Evolutionary conservation across 192 early-diverging fungal species (phyloP), one percentile per base, ranked within the genome.

Genomic region (Coemansia sp.): DNA sequence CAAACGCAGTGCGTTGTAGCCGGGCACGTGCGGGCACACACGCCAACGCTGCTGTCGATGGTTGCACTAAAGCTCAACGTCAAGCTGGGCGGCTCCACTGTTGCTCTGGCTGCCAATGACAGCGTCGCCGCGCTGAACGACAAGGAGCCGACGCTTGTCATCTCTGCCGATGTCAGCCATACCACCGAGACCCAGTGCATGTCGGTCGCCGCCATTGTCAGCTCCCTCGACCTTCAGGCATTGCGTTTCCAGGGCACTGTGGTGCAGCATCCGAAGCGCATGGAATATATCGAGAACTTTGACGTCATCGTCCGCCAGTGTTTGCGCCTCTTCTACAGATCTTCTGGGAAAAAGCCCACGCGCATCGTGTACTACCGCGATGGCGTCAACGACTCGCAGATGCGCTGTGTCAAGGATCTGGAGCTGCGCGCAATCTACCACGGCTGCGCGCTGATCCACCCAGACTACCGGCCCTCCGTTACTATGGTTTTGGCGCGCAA

Each of bases 331-430:
- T 87, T 86, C 43, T 73, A 81, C 53, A 12, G 9, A 7, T 21
- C 62, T 20, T 85, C 78, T 8, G 73, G 68, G 7, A 33, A 36
- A 5, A 85, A 85, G 45, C 89, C 88, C 10, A 21, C 55, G 41
- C 72, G 84, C 30, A 87, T 90, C 48, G 3, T 90, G 20, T 84
- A 88, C 55, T 89, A 82, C 66, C 71, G 88, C 48, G 88, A 90
- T 53, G 89, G 89, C 18, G 74, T 76, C 14, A 71, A 56, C 16
- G 78, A 81, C 39, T 57, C 73, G 51, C 69, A 72, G 62, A 56
- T 81, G 52, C 41, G 48, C 15, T 11, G 18, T 0, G 64, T 76
- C 15, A 70, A 66, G 62, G 56, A 62, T 34, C 43, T 76, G 2
- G 78, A 81, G 67, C 55, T 81, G 35, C 51, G 35, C 0, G 73